Percentiles rank a stretch among this genome's conserved stretches.
Evolutionary conservation across 805 yeast species (phyloP).

Genomic region (Deakozyma indianensis): DNA sequence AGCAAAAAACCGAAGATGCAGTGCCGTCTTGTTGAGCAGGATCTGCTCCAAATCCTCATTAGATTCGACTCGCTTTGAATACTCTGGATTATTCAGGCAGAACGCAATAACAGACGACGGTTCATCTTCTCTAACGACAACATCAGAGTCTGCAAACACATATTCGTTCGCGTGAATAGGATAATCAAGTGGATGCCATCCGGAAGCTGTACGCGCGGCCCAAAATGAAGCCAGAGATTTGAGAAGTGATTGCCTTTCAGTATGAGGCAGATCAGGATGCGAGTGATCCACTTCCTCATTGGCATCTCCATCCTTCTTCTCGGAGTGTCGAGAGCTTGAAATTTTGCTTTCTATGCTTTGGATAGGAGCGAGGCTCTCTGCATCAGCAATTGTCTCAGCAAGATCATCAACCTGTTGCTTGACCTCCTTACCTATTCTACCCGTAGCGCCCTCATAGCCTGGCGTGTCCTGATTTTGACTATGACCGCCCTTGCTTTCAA

Average conservation of each 20-base stretch:
- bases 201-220: conserved; percentile 93
- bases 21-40: conserved; percentile 71
- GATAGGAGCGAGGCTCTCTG: background rate
- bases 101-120: conserved; percentile 91
- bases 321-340: background rate
- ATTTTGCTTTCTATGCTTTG: background rate
- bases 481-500: background rate
- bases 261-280: background rate
- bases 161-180: conserved; percentile 76
- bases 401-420: background rate
- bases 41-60: conserved; percentile 40
- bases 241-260: conserved; percentile 61
- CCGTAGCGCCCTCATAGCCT: background rate
- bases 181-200: conserved; percentile 86
- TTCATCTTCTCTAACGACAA: conserved; percentile 89
- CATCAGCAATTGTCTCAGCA: background rate
- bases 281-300: background rate
- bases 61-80: conserved; percentile 43
- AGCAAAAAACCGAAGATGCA: conserved; percentile 79
- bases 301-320: background rate
- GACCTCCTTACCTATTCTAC: background rate
- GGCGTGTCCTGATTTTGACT: background rate
- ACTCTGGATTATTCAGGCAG: conserved; percentile 76
- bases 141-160: conserved; percentile 84
- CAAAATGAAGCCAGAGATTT: conserved; percentile 81